phyloP scores from a whole-genome alignment of 2,329 filamentous ascomycete genomes.

The Alternaria dauci region DNA sequence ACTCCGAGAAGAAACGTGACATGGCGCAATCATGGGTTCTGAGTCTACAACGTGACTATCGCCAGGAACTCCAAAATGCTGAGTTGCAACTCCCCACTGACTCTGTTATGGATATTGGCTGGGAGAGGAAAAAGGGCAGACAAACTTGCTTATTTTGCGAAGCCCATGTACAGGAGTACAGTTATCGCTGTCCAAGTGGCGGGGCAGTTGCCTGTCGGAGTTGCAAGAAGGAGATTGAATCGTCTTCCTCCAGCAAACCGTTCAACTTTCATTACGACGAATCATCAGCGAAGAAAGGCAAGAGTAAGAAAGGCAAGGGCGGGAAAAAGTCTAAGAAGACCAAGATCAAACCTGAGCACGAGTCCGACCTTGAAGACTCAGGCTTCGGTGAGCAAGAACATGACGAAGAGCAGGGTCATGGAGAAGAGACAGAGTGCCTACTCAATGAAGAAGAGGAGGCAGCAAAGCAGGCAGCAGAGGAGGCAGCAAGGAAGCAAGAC shows the following conservation, averaged over 20 bases:
- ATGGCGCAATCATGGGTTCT: conserved; percentile 1
- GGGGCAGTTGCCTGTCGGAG: conserved; percentile 1
- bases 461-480: neutral
- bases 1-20: neutral
- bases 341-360: neutral
- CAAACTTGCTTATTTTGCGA: neutral
- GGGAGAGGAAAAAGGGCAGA: conserved; percentile 1
- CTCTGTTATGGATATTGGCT: conserved; percentile 1
- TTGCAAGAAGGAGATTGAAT: conserved; percentile 4
- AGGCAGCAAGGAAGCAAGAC: neutral
- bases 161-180: neutral
- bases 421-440: neutral
- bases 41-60: neutral
- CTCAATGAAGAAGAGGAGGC: neutral
- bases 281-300: neutral
- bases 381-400: neutral
- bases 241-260: neutral
- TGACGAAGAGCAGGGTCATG: too few species aligned
- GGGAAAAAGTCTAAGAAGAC: neutral
- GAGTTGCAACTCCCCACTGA: neutral
- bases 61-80: neutral
- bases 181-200: conserved; percentile 3
- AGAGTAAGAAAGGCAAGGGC: neutral
- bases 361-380: neutral
- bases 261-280: neutral